A percentile compares a stretch with the other conserved stretches of the same genome.
Evolutionary conservation across 2,329 filamentous ascomycete species (phyloP).

Genomic region (Fusarium vanettenii): DNA sequence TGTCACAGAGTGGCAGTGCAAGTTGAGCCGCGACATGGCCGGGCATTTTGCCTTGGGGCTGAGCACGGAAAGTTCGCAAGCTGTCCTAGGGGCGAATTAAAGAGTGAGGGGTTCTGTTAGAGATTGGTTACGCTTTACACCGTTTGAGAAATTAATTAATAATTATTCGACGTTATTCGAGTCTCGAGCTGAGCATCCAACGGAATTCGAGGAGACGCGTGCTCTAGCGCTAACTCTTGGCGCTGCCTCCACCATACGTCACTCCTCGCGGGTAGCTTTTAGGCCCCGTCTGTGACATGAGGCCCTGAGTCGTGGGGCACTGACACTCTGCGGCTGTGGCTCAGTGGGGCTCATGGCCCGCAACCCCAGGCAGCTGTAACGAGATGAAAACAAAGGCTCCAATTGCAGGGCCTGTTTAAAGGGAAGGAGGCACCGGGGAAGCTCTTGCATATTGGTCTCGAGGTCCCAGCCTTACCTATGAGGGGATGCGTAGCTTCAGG

Average conservation of each 20-base stretch:
- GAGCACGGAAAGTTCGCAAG: slow-evolving; percentile 32
- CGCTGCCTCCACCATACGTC: slow-evolving; percentile 19
- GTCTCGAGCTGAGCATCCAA: background rate
- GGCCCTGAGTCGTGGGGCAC: slow-evolving; percentile 10
- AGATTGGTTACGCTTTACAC: background rate
- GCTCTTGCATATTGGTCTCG: background rate
- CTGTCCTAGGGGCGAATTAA: slow-evolving; percentile 12
- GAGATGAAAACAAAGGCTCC: slow-evolving; percentile 28
- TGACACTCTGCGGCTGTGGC: slow-evolving; percentile 41
- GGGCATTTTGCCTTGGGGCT: slow-evolving; percentile 10
- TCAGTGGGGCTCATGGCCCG: slow-evolving; percentile 37
- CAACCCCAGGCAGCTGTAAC: slow-evolving; percentile 10
- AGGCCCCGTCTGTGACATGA: slow-evolving; percentile 19
- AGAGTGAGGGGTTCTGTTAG: background rate
- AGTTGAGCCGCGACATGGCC: slow-evolving; percentile 8
- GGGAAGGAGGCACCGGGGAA: slow-evolving; percentile 19
- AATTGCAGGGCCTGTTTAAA: background rate
- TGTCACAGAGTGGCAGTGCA: slow-evolving; percentile 37
- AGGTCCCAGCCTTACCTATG: slow-evolving; percentile 25
- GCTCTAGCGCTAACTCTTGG: background rate
- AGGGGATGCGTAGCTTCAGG: slow-evolving; percentile 2
- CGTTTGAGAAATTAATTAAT: background rate
- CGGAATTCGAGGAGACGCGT: background rate
- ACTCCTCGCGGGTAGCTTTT: slow-evolving; percentile 18
- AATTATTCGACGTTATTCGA: background rate